phyloP scores from a whole-genome alignment of 139 green algal species.

The Chlamydomonas sphaeroides region DNA sequence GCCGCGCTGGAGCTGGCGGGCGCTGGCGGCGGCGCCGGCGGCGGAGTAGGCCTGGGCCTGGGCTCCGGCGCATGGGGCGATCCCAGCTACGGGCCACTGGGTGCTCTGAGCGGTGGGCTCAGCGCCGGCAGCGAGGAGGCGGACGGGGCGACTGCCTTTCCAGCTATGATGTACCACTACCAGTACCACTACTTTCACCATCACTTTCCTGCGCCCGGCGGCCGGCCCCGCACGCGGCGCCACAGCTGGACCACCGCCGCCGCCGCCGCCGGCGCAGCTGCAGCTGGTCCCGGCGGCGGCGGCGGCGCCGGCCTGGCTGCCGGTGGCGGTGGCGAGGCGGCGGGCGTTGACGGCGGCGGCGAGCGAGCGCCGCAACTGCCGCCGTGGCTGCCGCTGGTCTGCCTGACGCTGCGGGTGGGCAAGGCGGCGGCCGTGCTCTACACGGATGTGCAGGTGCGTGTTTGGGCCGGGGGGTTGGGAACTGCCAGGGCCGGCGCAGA shows the following conservation, averaged over 20 bases:
- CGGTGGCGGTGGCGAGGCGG: not conserved
- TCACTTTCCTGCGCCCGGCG: not conserved
- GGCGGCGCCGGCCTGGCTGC: not conserved
- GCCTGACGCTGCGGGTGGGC: conserved; percentile 3
- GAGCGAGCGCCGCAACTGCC: not conserved
- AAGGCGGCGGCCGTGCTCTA: conserved; percentile 36
- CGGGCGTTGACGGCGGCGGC: not conserved
- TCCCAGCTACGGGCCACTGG: no score
- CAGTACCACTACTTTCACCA: not conserved
- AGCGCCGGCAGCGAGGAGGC: no score
- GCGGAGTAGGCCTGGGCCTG: no score
- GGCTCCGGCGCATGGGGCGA: no score
- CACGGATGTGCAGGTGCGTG: conserved; percentile 24
- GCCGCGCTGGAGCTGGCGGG: no score
- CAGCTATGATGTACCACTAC: not conserved
- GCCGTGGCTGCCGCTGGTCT: conserved; percentile 29
- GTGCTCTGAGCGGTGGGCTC: no score
- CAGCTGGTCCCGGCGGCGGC: not conserved
- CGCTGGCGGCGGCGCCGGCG: no score
- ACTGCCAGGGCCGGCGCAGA: no score
- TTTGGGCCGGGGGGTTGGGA: not conserved
- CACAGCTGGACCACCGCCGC: not conserved
- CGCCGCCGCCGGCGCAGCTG: no score
- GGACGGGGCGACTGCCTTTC: no score
- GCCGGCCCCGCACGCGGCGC: not conserved